Evolutionary conservation across 331 rosid genomes (phyloP).

Genomic region (Quercus lobata): DNA sequence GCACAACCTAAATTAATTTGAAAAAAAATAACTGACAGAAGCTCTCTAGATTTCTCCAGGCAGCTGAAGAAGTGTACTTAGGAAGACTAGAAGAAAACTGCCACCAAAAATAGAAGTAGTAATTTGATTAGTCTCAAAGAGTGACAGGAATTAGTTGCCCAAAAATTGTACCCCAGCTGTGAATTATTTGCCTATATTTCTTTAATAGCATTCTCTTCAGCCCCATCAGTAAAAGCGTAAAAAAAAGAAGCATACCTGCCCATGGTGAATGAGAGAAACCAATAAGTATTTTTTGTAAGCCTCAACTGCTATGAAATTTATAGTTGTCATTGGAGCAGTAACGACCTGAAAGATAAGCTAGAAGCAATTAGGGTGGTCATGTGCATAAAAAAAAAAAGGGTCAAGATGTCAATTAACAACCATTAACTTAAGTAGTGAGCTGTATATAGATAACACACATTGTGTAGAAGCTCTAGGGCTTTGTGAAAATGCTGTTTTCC

Average conservation of each 20-base stretch:
- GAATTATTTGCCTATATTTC: neutral
- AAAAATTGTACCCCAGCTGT: neutral
- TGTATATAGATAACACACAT: conserved; percentile 39
- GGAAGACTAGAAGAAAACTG: conserved; percentile 78
- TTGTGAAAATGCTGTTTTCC: conserved; percentile 72
- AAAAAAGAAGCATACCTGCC: conserved; percentile 54
- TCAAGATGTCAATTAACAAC: conserved; percentile 6
- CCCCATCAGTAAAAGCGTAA: neutral
- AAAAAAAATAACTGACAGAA: conserved; percentile 55
- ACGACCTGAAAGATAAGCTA: conserved; percentile 62
- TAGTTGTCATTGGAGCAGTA: conserved; percentile 81
- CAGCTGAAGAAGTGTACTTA: conserved; percentile 71
- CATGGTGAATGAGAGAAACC: conserved; percentile 80
- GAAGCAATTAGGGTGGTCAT: conserved; percentile 7
- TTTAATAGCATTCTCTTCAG: neutral
- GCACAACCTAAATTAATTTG: neutral
- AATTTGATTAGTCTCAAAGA: neutral
- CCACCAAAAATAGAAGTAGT: conserved; percentile 10
- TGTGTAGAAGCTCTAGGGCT: conserved; percentile 92
- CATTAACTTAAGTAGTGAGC: conserved; percentile 6
- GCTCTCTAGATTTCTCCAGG: conserved; percentile 72
- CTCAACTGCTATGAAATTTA: conserved; percentile 81
- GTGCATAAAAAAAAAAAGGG: neutral
- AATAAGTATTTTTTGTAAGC: conserved; percentile 83
- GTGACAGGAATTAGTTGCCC: neutral